These are phyloP conservation scores for Pseudogymnoascus destructans DNA, from an alignment of 2,329 filamentous ascomycete genomes.

Conservation along the genomic window DNA sequence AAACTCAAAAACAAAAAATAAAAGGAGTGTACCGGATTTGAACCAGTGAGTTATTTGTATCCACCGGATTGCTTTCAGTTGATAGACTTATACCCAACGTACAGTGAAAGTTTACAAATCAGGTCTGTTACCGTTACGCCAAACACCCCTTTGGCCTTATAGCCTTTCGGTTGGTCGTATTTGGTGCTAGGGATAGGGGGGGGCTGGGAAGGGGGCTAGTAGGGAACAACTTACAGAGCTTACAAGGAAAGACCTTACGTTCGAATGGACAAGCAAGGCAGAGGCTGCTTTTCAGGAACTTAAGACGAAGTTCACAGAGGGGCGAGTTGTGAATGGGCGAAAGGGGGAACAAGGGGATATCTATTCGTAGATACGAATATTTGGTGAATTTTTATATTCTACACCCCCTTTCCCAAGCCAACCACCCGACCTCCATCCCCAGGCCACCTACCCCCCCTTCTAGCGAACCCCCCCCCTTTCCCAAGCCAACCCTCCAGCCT, in stretches of 20 bases:
- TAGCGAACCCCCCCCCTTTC: not conserved
- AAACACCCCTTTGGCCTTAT: not conserved
- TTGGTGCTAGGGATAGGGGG: not conserved
- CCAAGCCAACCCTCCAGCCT: too few relatives aligned
- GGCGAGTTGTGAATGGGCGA: too few relatives aligned
- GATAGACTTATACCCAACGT: not conserved
- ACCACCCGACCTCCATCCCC: not conserved
- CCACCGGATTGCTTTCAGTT: not conserved
- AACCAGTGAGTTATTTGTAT: not conserved
- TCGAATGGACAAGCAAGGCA: too few relatives aligned
- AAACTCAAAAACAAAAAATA: not conserved
- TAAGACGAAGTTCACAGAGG: too few relatives aligned
- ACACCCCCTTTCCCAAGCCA: not conserved
- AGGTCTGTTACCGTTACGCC: not conserved
- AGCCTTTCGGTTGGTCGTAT: not conserved
- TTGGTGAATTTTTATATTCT: too few relatives aligned
- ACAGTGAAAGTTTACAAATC: not conserved
- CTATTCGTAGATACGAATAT: too few relatives aligned
- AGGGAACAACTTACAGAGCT: too few relatives aligned
- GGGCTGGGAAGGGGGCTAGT: not conserved
- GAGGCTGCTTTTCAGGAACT: too few relatives aligned
- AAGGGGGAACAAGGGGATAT: too few relatives aligned
- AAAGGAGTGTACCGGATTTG: not conserved
- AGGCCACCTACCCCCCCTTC: not conserved
- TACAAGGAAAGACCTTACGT: too few relatives aligned